Percentiles rank a stretch among this genome's conserved stretches.
Conservation (phyloP, 805 yeast species). For the Suhomyces emberorum region DNA sequence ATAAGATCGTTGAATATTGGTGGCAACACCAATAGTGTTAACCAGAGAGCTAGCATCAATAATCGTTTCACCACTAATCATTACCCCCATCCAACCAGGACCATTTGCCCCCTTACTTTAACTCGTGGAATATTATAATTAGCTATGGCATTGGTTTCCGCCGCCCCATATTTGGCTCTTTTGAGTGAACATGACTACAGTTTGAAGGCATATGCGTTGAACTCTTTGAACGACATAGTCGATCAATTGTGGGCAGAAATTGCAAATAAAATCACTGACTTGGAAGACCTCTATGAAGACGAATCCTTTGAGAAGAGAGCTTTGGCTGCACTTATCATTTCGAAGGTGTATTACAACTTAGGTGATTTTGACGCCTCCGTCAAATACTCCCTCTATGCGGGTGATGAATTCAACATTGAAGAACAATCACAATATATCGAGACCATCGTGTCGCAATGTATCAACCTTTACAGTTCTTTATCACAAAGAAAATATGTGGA, state of each 20-base stretch:
- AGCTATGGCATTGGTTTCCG: slow-evolving; percentile 68
- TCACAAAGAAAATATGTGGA: slow-evolving; percentile 47
- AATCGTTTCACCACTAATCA: neutral
- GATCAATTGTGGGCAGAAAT: slow-evolving; percentile 97
- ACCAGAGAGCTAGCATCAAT: too few relatives aligned
- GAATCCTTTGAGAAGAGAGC: slow-evolving; percentile 67
- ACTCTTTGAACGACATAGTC: slow-evolving; percentile 74
- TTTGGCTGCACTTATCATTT: slow-evolving; percentile 87
- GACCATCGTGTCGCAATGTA: slow-evolving; percentile 91
- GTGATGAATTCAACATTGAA: slow-evolving; percentile 68
- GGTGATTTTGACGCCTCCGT: slow-evolving; percentile 94
- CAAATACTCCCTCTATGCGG: slow-evolving; percentile 83
- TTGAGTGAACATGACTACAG: slow-evolving; percentile 75
- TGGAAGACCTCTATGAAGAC: slow-evolving; percentile 91
- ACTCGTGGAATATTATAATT: neutral
- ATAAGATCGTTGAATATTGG: slow-evolving; percentile 2
- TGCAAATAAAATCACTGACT: slow-evolving; percentile 81
- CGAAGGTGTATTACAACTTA: slow-evolving; percentile 85
- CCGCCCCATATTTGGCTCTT: slow-evolving; percentile 89
- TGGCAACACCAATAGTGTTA: slow-evolving; percentile 4
- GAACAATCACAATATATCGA: slow-evolving; percentile 84
- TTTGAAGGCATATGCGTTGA: slow-evolving; percentile 80
- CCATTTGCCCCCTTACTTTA: neutral
- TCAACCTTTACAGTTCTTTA: slow-evolving; percentile 70
- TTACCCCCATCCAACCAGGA: neutral